Base-by-base conservation (phyloP, 495 filamentous ascomycete species). In the Podospora tetraspora region DNA sequence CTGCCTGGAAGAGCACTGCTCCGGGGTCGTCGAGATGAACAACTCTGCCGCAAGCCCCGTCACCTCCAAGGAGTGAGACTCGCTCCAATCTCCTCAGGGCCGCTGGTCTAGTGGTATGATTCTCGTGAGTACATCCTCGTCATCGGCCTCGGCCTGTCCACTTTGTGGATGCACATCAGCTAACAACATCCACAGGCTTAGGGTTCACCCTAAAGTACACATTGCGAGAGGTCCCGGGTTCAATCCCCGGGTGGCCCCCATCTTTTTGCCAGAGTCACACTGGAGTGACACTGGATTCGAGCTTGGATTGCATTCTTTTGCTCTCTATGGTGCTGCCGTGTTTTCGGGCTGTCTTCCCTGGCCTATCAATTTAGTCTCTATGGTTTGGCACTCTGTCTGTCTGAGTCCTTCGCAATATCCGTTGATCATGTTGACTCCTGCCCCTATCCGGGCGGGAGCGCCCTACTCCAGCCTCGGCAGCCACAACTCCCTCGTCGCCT, bases 401-500 rank as follows among this genome's bases (percentile, higher is more conserved):
- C 43, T 52, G 19, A 1, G 2, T 16, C 19, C 37, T 19, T 43
- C 37, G 2, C 7, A 4, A 9, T 30, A 10, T 10, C 27, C 7
- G 9, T 30, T 10, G 10, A 16, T 13, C 34, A 43, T 16, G 13
- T 19, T 43, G 12, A 43, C 34, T 16, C 7, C 4, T 0, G 13
- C 34, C 5, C 13, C 34, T 43, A 12, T 13, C 11, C 32, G 7
- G 21, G 22, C 56, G 21, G 21, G 0, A 13, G 9, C 3, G n/a
- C 23, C 10, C 57, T 21, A 59, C 60, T 62, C 60, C 60, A 27
- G 16, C 1, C 63, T 43, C 24, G n/a, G 16, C n/a, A 66, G 23
- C 63, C 63, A 66, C 37, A 67, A 16, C 59, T 52, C 30, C 60
- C 66, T 22, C 23, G 59, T 68, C 25, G n/a, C 62, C 11, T 57